These are phyloP conservation scores for Candida maesae DNA, from an alignment of 805 yeast species.

Conservation along the genomic window DNA sequence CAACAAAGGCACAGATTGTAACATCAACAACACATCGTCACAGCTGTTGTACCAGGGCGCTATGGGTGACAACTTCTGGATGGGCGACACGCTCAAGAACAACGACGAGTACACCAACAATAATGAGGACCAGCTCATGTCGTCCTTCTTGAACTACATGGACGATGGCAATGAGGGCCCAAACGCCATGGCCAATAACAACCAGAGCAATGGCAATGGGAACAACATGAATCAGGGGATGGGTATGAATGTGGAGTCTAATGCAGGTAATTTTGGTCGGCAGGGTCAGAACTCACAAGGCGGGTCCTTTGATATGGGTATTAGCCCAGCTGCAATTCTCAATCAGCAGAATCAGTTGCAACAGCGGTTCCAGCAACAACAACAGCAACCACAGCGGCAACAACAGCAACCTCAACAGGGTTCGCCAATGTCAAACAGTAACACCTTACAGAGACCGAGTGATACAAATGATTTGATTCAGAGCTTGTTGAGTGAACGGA, in stretches of 20 bases:
- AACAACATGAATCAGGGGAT: constrained; percentile 2
- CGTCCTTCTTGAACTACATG: constrained; percentile 47
- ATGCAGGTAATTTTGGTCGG: neutral
- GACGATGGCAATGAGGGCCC: constrained; percentile 7
- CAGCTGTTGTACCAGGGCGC: neutral
- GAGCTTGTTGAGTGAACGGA: constrained; percentile 30
- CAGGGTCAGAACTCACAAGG: constrained; percentile 9
- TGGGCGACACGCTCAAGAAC: constrained; percentile 24
- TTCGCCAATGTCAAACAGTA: constrained; percentile 26
- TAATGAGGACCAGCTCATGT: constrained; percentile 32
- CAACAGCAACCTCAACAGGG: constrained; percentile 14
- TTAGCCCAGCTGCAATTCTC: constrained; percentile 23
- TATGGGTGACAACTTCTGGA: constrained; percentile 29
- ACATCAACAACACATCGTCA: neutral
- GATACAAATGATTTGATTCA: constrained; percentile 23
- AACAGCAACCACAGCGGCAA: constrained; percentile 12
- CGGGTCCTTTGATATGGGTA: constrained; percentile 16
- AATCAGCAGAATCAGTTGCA: constrained; percentile 10
- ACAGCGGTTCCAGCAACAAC: constrained; percentile 13
- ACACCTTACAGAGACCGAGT: constrained; percentile 18
- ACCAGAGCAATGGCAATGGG: constrained; percentile 21
- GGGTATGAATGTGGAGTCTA: neutral
- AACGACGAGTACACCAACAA: constrained; percentile 21
- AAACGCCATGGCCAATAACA: no score
- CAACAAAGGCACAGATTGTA: no score